Evolutionary conservation across 495 filamentous ascomycete genomes (phyloP).

Genomic region (Gamarada debralockiae): DNA sequence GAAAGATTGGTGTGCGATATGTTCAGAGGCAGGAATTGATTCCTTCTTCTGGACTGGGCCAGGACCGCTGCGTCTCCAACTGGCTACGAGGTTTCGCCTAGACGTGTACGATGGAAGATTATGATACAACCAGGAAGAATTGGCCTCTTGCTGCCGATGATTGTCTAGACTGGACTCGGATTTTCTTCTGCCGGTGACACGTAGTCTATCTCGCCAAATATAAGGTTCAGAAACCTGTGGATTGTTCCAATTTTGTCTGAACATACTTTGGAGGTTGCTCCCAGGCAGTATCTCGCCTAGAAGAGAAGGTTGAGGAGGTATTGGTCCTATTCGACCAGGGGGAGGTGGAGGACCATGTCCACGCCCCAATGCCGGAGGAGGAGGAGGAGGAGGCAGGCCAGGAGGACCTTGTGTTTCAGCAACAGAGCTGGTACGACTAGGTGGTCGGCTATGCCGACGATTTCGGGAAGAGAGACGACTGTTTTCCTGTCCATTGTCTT

Average conservation of each 20-base stretch:
- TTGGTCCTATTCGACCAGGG: neutral
- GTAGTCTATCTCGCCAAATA: conserved; percentile 4
- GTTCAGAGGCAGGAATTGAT: no score
- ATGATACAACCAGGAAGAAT: conserved; percentile 1
- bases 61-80: neutral
- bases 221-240: conserved; percentile 1
- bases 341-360: neutral
- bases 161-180: conserved; percentile 5
- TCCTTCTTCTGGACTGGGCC: neutral
- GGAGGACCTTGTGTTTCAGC: neutral
- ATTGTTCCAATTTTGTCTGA: neutral
- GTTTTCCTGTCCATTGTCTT: neutral
- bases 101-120: conserved; percentile 4
- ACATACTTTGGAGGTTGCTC: neutral
- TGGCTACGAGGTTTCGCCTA: neutral
- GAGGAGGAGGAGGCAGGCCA: neutral
- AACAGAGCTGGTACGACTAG: neutral
- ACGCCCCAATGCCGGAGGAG: neutral
- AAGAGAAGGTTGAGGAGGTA: neutral
- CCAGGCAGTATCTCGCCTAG: neutral
- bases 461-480: no score
- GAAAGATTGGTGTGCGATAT: no score
- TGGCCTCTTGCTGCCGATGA: neutral
- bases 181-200: conserved; percentile 3
- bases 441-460: neutral